Evolutionary conservation across 2,329 filamentous ascomycete species (phyloP).

Genomic region (Beauveria varroae): DNA sequence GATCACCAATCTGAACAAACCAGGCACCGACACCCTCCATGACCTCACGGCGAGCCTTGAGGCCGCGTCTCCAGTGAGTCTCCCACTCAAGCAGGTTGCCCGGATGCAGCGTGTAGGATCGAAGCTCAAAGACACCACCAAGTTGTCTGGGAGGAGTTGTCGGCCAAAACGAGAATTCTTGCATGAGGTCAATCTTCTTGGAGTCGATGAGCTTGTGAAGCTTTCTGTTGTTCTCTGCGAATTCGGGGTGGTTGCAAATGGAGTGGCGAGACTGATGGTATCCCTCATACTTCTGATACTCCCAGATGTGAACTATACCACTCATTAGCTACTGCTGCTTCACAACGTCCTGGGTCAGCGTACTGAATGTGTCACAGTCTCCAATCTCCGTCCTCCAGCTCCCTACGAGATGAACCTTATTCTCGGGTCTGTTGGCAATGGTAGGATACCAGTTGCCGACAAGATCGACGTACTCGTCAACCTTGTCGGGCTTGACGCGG

Average conservation of each 20-base stretch:
- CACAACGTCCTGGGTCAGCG: conserved; percentile 20
- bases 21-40: conserved; percentile 98
- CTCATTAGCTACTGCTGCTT: conserved; percentile 11
- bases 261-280: conserved; percentile 87
- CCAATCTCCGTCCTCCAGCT: conserved; percentile 98
- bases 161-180: conserved; percentile 99
- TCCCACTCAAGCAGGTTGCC: conserved; percentile 98
- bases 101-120: conserved; percentile 92
- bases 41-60: conserved; percentile 85
- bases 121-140: conserved; percentile 89
- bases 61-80: conserved; percentile 89
- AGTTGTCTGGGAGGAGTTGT: conserved; percentile 84
- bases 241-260: conserved; percentile 78
- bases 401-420: conserved; percentile 92
- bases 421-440: conserved; percentile 76
- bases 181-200: conserved; percentile 91
- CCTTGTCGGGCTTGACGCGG: conserved; percentile 88
- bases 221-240: conserved; percentile 72
- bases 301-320: conserved; percentile 91
- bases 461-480: conserved; percentile 87
- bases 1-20: conserved; percentile 96
- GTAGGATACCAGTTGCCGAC: conserved; percentile 88
- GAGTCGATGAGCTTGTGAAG: conserved; percentile 77
- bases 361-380: conserved; percentile 94
- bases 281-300: conserved; percentile 94